Conservation (phyloP, 257 asterid genomes). For the Gentiana dahurica region DNA sequence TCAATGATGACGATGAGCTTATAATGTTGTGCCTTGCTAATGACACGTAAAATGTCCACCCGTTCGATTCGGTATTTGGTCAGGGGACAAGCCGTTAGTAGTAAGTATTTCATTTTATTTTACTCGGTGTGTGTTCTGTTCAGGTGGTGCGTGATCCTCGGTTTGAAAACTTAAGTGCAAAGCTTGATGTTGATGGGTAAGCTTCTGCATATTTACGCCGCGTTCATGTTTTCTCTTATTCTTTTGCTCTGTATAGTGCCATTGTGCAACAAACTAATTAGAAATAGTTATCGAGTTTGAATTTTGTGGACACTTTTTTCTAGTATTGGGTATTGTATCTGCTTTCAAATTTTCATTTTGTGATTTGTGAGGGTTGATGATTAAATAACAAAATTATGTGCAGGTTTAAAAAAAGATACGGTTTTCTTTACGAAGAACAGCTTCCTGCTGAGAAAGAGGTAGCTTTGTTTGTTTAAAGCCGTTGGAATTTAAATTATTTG, state of each 20-base stretch:
- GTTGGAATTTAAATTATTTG: neutral
- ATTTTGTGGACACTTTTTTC: neutral
- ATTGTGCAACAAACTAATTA: no score
- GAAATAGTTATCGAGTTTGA: neutral
- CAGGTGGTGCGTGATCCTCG: constrained; percentile 92
- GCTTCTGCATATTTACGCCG: constrained; percentile 1
- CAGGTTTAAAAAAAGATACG: constrained; percentile 88
- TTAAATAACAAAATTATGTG: constrained; percentile 15
- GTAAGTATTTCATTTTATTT: neutral
- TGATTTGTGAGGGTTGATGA: constrained; percentile 2
- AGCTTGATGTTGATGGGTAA: constrained; percentile 63
- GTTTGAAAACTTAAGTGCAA: constrained; percentile 74
- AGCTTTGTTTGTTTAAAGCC: constrained; percentile 8
- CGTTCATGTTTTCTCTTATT: no score
- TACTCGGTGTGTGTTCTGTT: constrained; percentile 5
- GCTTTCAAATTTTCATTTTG: neutral
- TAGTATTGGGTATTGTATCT: neutral
- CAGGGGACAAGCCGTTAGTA: neutral
- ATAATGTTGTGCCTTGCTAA: no score
- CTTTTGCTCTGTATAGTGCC: no score
- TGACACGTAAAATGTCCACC: no score
- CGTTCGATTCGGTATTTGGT: neutral
- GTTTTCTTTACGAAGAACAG: constrained; percentile 57
- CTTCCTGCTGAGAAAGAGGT: constrained; percentile 92
- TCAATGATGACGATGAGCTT: no score